Conservation (phyloP, 108 stramenopile genomes). For the Nitzschia sp. region DNA sequence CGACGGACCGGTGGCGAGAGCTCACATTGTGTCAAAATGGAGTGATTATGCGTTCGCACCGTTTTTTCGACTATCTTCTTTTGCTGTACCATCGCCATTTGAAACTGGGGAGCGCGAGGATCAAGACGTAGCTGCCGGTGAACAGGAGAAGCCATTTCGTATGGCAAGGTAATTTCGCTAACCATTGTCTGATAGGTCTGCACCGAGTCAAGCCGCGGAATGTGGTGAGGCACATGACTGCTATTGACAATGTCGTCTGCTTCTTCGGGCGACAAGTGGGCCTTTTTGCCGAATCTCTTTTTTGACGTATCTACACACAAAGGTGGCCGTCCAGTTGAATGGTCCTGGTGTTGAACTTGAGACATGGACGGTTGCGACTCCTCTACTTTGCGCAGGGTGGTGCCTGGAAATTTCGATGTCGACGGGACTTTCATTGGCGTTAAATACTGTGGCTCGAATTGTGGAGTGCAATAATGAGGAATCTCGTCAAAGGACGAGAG, state of each 20-base stretch:
- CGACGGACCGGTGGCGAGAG: neutral
- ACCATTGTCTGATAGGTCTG: neutral
- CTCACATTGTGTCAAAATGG: neutral
- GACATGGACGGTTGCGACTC: neutral
- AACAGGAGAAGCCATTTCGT: neutral
- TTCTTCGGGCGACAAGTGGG: neutral
- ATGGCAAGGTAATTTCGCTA: constrained; percentile 1
- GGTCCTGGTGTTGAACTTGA: neutral
- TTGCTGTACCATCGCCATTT: constrained; percentile 4
- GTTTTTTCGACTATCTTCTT: neutral
- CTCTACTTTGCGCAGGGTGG: neutral
- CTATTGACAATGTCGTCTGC: neutral
- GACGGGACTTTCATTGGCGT: neutral
- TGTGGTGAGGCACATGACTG: neutral
- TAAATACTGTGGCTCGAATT: neutral
- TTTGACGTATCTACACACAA: neutral
- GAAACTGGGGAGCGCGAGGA: constrained; percentile 12
- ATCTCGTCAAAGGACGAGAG: neutral
- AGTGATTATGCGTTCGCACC: constrained; percentile 6
- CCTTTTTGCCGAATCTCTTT: neutral
- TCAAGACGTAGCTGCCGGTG: neutral
- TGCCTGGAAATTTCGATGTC: neutral
- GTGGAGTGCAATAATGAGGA: constrained; percentile 3
- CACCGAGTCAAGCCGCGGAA: neutral
- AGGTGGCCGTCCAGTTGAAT: neutral